A percentile compares a stretch with the other conserved stretches of the same genome.
phyloP scores from a whole-genome alignment of 331 rosid species.

The Erythrophleum ivorense region DNA sequence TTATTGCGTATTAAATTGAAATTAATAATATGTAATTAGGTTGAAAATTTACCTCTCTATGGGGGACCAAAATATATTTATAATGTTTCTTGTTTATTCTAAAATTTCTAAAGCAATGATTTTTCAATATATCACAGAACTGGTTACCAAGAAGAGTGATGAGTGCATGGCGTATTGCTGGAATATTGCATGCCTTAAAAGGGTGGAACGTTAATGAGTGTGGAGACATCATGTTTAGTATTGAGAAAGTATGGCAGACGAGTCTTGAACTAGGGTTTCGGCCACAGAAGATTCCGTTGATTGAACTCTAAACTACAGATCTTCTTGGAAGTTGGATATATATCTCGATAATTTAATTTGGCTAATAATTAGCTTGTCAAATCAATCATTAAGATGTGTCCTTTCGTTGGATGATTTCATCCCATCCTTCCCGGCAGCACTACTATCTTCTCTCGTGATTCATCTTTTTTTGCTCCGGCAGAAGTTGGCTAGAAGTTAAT shows the following conservation, averaged over 20 bases:
- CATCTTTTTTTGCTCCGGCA: neutral
- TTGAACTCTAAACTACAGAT: neutral
- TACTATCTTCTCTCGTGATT: too few relatives aligned
- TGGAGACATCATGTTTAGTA: conserved; percentile 52
- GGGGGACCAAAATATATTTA: too few relatives aligned
- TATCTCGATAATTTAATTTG: too few relatives aligned
- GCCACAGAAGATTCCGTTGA: conserved; percentile 49
- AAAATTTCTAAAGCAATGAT: neutral
- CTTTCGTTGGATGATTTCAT: too few relatives aligned
- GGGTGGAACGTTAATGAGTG: conserved; percentile 62
- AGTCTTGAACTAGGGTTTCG: conserved; percentile 61
- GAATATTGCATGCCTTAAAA: conserved; percentile 65
- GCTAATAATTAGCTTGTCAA: too few relatives aligned
- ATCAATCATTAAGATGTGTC: too few relatives aligned
- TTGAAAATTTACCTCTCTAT: too few relatives aligned
- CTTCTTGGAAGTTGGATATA: too few relatives aligned
- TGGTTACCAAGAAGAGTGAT: conserved; percentile 74
- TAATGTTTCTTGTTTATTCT: conserved; percentile 18
- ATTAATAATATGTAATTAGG: too few relatives aligned
- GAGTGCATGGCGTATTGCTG: conserved; percentile 73
- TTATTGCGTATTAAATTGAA: too few relatives aligned
- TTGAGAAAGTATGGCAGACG: conserved; percentile 60
- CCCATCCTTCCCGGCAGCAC: too few relatives aligned
- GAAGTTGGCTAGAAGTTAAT: neutral
- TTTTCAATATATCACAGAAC: conserved; percentile 55